Conservation (phyloP, 2,329 filamentous ascomycete species). For the Herpotrichia juniperi region DNA sequence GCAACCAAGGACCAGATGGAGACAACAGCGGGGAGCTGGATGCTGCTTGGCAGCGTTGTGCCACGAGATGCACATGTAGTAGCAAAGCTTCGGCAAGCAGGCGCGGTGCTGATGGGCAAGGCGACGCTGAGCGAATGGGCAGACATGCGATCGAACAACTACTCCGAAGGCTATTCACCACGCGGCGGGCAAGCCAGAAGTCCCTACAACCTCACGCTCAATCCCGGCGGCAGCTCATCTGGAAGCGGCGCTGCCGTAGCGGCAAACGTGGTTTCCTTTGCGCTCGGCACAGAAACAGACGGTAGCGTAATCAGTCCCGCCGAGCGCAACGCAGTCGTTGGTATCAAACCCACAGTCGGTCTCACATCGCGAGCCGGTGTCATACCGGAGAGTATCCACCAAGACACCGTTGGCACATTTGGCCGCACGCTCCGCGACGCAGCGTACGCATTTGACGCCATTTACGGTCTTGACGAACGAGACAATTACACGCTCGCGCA, state of each 20-base stretch:
- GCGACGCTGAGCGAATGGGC: conserved; percentile 77
- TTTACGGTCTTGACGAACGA: conserved; percentile 66
- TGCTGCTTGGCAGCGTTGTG: conserved; percentile 68
- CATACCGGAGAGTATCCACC: conserved; percentile 69
- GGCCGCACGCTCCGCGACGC: conserved; percentile 73
- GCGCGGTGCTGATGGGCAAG: conserved; percentile 74
- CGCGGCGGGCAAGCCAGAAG: conserved; percentile 38
- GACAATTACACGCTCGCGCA: conserved; percentile 72
- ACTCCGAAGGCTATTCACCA: conserved; percentile 40
- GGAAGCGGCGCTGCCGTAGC: conserved; percentile 70
- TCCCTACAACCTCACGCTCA: conserved; percentile 71
- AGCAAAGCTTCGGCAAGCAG: conserved; percentile 64
- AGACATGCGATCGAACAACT: conserved; percentile 41
- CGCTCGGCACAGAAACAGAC: conserved; percentile 77
- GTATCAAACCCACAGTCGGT: conserved; percentile 78
- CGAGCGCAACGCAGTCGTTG: conserved; percentile 70
- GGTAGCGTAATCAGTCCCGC: conserved; percentile 72
- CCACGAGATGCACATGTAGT: conserved; percentile 73
- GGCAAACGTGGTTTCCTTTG: conserved; percentile 67
- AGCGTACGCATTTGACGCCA: conserved; percentile 68
- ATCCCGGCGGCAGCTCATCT: conserved; percentile 71
- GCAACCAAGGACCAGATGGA: conserved; percentile 70
- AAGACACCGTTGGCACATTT: conserved; percentile 73
- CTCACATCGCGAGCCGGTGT: conserved; percentile 65
- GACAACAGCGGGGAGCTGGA: conserved; percentile 74